These are phyloP conservation scores for Candida glucosophila DNA, from an alignment of 1,139 yeast genomes.

Conservation along the genomic window DNA sequence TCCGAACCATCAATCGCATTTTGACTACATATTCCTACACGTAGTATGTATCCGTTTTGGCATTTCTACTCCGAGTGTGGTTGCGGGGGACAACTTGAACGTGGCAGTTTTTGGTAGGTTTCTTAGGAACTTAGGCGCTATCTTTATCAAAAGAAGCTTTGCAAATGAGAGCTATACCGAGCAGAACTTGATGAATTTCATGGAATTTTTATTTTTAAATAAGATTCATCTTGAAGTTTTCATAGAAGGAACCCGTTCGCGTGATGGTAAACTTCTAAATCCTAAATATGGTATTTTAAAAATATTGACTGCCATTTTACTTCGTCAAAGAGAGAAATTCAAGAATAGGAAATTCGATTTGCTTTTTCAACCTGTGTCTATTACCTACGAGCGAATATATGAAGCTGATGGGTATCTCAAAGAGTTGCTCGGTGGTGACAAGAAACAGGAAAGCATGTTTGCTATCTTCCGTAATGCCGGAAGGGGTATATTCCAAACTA, in stretches of 20 bases:
- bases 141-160: constrained; percentile 38
- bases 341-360: constrained; percentile 36
- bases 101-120: constrained; percentile 50
- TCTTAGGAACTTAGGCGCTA: constrained; percentile 37
- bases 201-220: constrained; percentile 43
- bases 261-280: constrained; percentile 55
- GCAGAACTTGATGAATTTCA: constrained; percentile 43
- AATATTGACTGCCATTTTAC: constrained; percentile 36
- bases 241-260: constrained; percentile 60
- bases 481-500: constrained; percentile 13
- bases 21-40: constrained; percentile 58
- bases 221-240: constrained; percentile 55
- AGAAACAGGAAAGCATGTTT: constrained; percentile 38
- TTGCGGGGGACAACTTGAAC: constrained; percentile 64
- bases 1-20: constrained; percentile 57
- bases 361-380: constrained; percentile 48
- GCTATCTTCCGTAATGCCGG: constrained; percentile 30
- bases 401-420: constrained; percentile 57
- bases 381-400: constrained; percentile 59
- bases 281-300: constrained; percentile 62
- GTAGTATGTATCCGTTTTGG: constrained; percentile 50
- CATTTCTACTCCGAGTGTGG: constrained; percentile 49
- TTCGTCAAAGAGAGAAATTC: constrained; percentile 33
- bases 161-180: constrained; percentile 50
- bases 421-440: constrained; percentile 54